Evolutionary conservation across 2,329 filamentous ascomycete species (phyloP), one percentile per base, ranked within the genome.

Genomic region (Apiospora hydei): DNA sequence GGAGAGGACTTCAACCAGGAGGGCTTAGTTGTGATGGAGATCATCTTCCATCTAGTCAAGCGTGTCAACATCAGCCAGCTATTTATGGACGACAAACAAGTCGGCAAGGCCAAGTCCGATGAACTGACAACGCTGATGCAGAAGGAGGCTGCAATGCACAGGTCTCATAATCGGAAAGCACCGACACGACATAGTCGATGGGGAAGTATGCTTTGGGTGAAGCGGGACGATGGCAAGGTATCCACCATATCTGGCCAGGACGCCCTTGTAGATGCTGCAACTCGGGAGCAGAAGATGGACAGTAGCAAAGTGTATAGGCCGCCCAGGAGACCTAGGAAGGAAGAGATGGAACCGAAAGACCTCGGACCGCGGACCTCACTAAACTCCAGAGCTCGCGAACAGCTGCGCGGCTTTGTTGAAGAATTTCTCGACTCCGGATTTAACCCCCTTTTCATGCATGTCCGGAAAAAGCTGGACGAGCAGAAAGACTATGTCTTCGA

Each of bases 181-280:
- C 94, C 95, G 0, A 95, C 94, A 3, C 88, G 96, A 67, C 96
- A 99, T 82, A 97, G 95, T 77, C 90, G 96, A 46, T 99, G 98
- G 78, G 96, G 96, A 3, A 97, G 95, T 14, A 98, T 98, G 94
- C 91, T 98, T 46, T 98, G 96, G 95, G 90, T 99, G 49, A 94
- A 97, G 83, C 88, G 95, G 71, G 93, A 95, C 68, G 93, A 95
- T 76, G 91, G 93, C 69, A 95, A 95, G 78, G 89, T 96, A 77
- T 93, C 94, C 0, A 95, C 95, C 0, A 88, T 99, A 1, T 95
- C 95, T 0, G 96, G 96, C 0, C 96, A 98, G 80, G 92, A 95
- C 77, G 93, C 93, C 5, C 88, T 99, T 64, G 89, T 91, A 3
- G 91, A 94, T 77, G 89, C 91, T 8, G 88, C 93, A 11, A 88